Base-by-base conservation (phyloP, 139 green algal species). In the Coccomyxa sp. region DNA sequence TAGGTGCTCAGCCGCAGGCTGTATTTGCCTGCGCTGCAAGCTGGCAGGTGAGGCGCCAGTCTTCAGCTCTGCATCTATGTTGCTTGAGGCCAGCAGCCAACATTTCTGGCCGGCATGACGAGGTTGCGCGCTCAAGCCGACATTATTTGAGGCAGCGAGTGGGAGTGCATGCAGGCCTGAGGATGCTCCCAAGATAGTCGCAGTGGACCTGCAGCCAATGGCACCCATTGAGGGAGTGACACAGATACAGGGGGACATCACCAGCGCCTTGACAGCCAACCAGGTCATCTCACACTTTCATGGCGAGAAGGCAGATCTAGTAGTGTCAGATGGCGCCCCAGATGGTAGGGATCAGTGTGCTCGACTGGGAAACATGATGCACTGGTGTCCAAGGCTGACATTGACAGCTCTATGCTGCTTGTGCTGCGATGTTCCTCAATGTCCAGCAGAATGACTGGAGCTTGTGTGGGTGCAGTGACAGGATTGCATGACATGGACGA, bases 401-500 rank as follows among this genome's bases (percentile, higher is more conserved):
- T 51, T 7, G 38, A 51, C 38, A 51, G 38, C 38, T 51, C 3
- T 51, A 51, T 7, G 38, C 38, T 51, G 38, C 38, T 51, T 51
- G 38, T 51, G 38, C 38, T 51, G 38, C 38, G 7, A 51, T 51
- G 38, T 7, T 51, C 3, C 38, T 51, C 3, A 11, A 51, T 3
- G 3, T 51, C 38, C 38, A 51, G 38, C 38, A 51, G 38, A 51
- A 51, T 51, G 38, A 51, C 38, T 51, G 38, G 38, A 51, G 38
- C 38, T 51, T 7, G 7, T 51, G 38, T 51, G 38, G n/a, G 28
- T 80, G 85, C 90, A 93, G 97, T 99, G 1, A 99, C 97, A 0
- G 97, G 97, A 0, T 89, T 99, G n/a, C 97, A 99, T 88, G 97
- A 99, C 90, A 91, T 99, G 83, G 97, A 99, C 78, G 95, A 99